Base-by-base conservation (phyloP, 345 rosid genomes). In the Nasturtium officinale region DNA sequence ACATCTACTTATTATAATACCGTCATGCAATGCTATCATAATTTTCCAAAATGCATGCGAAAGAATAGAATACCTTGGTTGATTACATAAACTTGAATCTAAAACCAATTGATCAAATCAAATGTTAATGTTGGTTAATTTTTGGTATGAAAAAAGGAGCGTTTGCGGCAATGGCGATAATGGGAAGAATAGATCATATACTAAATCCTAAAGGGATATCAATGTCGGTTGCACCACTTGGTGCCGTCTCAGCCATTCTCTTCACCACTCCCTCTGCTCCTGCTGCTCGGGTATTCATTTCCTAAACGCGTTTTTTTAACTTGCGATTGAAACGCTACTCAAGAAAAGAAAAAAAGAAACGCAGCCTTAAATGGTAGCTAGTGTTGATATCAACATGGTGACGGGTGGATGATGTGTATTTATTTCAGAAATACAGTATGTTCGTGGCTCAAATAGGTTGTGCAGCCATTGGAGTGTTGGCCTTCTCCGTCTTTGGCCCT, bases 391-490 rank as follows among this genome's bases (percentile, higher is more conserved):
- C 77, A 74, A 64, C 7, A 56, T 30, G 33, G 18, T 73, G 77
- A 55, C 64, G 29, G 37, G 18, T 54, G 29, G 3, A 21, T 28
- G 3, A 21, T 74, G 28, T 57, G 37, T 45, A 18, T 40, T 8
- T 56, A 30, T 74, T 83, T 87, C 93, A 91, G 96, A 91, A 86
- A 71, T 91, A 89, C 87, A 89, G 89, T 61, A 81, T 91, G 82
- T 91, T 91, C 87, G 72, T 82, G 84, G 88, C 96, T 54, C 97
- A 91, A 62, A 85, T 89, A 45, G 97, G 96, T n/a, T 91, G 97
- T 76, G 88, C 94, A 32, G 87, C 88, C 42, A 80, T 87, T 7
- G 97, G 96, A 23, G 94, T 91, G 11, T 10, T 88, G 21, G 89
- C 90, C 2, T 81, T 89, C 71, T 37, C 86, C 4, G 7, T 85